A percentile compares a stretch with the other conserved stretches of the same genome.
Conservation (phyloP, 805 yeast species). For the Scheffersomyces stipitis region DNA sequence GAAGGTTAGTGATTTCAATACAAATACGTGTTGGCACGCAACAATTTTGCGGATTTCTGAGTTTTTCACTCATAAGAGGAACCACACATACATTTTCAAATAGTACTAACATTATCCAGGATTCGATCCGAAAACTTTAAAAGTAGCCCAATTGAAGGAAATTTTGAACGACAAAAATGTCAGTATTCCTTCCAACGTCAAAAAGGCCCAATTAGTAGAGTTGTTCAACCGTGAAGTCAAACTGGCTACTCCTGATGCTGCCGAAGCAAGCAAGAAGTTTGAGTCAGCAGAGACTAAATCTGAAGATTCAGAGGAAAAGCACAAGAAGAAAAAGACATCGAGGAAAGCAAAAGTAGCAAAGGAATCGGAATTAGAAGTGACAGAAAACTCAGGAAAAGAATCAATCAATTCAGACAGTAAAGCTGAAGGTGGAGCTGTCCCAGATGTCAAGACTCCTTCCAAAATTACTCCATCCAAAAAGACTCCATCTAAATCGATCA, state of each 20-base stretch:
- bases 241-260: constrained; percentile 46
- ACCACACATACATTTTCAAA: not conserved
- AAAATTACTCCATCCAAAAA: not conserved
- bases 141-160: constrained; percentile 68
- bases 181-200: constrained; percentile 59
- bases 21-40: too few species aligned
- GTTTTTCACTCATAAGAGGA: not conserved
- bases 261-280: constrained; percentile 26
- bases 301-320: constrained; percentile 1
- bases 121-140: constrained; percentile 67
- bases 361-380: not conserved
- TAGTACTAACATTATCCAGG: constrained; percentile 41
- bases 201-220: constrained; percentile 63
- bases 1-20: too few species aligned
- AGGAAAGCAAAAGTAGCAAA: constrained; percentile 1
- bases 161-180: constrained; percentile 64
- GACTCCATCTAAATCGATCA: constrained; percentile 1
- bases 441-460: not conserved
- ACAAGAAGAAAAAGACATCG: not conserved
- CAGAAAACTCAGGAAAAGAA: constrained; percentile 1
- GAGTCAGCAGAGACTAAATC: constrained; percentile 5
- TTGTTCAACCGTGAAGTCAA: constrained; percentile 56
- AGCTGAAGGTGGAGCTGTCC: too few species aligned
- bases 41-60: not conserved
- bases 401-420: constrained; percentile 1